These are phyloP conservation scores for Chlorociboria aeruginascens DNA, from an alignment of 495 filamentous ascomycete genomes.

Conservation along the genomic window DNA sequence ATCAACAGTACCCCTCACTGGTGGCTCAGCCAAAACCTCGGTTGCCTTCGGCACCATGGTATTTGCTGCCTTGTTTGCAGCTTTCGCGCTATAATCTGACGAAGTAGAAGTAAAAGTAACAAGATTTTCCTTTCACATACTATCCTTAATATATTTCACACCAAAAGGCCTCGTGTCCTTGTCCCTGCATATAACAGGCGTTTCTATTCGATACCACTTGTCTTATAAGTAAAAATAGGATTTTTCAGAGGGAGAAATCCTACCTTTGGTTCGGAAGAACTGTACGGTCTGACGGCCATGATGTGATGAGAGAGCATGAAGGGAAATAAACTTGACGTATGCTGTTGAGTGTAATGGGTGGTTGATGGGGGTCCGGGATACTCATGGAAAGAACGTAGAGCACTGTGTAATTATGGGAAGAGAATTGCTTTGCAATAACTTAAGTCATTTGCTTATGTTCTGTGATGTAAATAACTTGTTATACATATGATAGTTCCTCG, in stretches of 20 bases:
- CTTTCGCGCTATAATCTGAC: conserved; percentile 11
- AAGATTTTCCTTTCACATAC: neutral
- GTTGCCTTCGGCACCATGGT: conserved; percentile 8
- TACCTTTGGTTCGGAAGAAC: conserved; percentile 4
- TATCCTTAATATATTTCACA: neutral
- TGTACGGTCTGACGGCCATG: conserved; percentile 15
- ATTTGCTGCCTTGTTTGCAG: conserved; percentile 9
- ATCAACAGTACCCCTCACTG: neutral
- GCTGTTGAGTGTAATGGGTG: neutral
- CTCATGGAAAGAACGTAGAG: neutral
- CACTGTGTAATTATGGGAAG: neutral
- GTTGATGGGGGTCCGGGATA: neutral
- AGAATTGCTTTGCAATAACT: too few relatives aligned
- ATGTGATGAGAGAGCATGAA: neutral
- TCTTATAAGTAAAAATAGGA: neutral
- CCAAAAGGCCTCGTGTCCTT: neutral
- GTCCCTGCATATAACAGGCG: conserved; percentile 1
- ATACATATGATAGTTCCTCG: too few relatives aligned
- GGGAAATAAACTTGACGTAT: neutral
- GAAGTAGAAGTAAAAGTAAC: neutral
- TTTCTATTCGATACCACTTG: conserved; percentile 4
- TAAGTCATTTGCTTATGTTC: too few relatives aligned
- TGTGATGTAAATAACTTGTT: too few relatives aligned
- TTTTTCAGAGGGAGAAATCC: conserved; percentile 1
- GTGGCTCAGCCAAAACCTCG: neutral